Base-by-base conservation (phyloP, 1,284 basidiomycete species). In the Boletus mariae region DNA sequence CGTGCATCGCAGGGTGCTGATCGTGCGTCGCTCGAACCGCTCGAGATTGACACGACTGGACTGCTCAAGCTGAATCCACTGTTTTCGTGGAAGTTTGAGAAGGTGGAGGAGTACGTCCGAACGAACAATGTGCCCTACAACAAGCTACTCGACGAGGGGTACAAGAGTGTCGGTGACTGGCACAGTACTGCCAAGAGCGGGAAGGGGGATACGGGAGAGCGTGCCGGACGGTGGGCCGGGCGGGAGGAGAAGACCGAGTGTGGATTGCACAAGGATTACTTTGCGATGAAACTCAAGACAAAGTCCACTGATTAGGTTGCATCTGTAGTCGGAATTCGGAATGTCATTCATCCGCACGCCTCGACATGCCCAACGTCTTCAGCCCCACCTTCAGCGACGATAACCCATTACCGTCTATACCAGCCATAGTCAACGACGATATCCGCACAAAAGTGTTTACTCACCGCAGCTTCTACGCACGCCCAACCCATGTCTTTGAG, bases 91-190 rank as follows among this genome's bases (percentile, higher is more conserved):
- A 84, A 82, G 23, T 97, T 98, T 72, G 72, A 77, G 12, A 75
- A 93, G 51, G 92, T 98, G 23, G 87, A 98, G 61, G 85, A 84
- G 65, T 97, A 98, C 69, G 81, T 96, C 55, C 84, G 85, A 52
- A 78, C 83, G 58, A 85, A 98, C 73, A 76, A 83, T 31, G 94
- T 98, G 1, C 95, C 95, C 2, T 85, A 87, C 62, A 98, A 99
- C 75, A 85, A 83, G 58, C 79, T 99, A 4, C 80, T 98, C 40
- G 86, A 87, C 60, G 82, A 94, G 67, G 96, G 96, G 1, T 99
- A 98, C 78, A 88, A 87, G 64, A 94, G 90, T 63, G 85, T 99
- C 57, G 96, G 96, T 9, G 96, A 99, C 73, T 96, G 94, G 90
- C 97, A 99, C 73, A 95, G 92, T 58, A 99, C 96, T 0, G 75